These are phyloP conservation scores for Starmera stellimalicola DNA, from an alignment of 1,139 yeast species.

Conservation along the genomic window DNA sequence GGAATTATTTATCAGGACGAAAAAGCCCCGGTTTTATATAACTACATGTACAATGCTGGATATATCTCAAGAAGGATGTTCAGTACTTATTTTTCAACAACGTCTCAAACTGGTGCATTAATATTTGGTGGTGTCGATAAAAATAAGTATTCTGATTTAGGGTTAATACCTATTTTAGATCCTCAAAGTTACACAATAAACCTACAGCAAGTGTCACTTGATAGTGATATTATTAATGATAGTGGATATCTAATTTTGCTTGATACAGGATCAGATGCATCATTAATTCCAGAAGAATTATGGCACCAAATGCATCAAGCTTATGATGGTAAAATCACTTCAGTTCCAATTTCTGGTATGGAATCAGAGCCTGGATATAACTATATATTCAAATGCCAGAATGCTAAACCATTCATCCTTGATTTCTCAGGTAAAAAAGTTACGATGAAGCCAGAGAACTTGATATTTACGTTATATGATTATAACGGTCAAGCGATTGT, in stretches of 20 bases:
- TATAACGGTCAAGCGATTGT: neutral
- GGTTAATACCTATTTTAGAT: constrained; percentile 13
- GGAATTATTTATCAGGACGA: neutral
- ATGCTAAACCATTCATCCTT: constrained; percentile 9
- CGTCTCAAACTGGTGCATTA: constrained; percentile 32
- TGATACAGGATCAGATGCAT: constrained; percentile 14
- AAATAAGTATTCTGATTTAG: constrained; percentile 40
- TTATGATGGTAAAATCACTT: constrained; percentile 7
- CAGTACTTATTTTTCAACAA: constrained; percentile 4
- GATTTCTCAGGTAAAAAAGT: constrained; percentile 12
- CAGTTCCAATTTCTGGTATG: constrained; percentile 1
- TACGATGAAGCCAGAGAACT: constrained; percentile 6
- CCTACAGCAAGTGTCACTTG: constrained; percentile 8
- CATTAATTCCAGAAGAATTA: constrained; percentile 4
- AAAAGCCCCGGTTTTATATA: neutral
- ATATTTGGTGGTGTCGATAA: constrained; percentile 53
- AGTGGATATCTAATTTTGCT: constrained; percentile 1
- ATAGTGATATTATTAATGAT: constrained; percentile 4
- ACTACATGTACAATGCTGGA: neutral
- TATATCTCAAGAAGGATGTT: constrained; percentile 6
- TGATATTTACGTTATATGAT: constrained; percentile 6
- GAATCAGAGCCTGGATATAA: neutral
- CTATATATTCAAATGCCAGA: constrained; percentile 12
- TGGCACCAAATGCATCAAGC: constrained; percentile 11
- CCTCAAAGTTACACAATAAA: constrained; percentile 1